Percentiles rank a stretch among this genome's conserved stretches.
These are phyloP conservation scores for Ustilago hordei DNA, from an alignment of 1,284 basidiomycete genomes.

Conservation along the genomic window DNA sequence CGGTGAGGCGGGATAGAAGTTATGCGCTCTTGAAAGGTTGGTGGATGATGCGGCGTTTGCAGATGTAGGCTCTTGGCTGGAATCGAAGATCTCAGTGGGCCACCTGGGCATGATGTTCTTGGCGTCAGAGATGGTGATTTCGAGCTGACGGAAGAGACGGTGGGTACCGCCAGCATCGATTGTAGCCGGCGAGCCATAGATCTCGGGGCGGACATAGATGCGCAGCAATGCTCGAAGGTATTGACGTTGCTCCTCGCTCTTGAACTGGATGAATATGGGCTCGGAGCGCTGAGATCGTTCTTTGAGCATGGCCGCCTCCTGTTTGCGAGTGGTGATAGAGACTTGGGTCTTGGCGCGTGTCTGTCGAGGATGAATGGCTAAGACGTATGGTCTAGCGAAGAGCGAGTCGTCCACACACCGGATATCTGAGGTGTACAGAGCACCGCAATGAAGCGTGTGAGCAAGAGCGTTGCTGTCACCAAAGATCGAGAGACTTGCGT, in stretches of 20 bases:
- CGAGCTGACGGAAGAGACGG: conserved; percentile 55
- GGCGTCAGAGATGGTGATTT: conserved; percentile 57
- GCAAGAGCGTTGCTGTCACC: conserved; percentile 54
- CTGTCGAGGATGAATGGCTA: conserved; percentile 53
- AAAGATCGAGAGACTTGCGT: conserved; percentile 50
- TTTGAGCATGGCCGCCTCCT: conserved; percentile 18
- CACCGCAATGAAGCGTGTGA: conserved; percentile 46
- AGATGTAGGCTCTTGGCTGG: conserved; percentile 2
- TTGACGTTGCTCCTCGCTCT: conserved; percentile 35
- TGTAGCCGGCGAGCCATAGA: conserved; percentile 45
- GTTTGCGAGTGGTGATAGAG: conserved; percentile 33
- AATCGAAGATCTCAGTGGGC: conserved; percentile 29
- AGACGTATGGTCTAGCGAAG: conserved; percentile 45
- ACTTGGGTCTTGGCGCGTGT: conserved; percentile 11
- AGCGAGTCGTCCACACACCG: conserved; percentile 57
- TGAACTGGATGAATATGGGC: conserved; percentile 57
- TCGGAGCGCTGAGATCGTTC: conserved; percentile 31
- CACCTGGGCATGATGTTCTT: conserved; percentile 50
- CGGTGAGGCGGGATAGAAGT: conserved; percentile 16
- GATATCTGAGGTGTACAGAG: conserved; percentile 51
- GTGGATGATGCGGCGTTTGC: conserved; percentile 4
- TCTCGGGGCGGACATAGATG: conserved; percentile 51
- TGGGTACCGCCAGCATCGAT: conserved; percentile 44
- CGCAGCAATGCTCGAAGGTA: conserved; percentile 46
- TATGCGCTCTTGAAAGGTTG: conserved; percentile 2